Evolutionary conservation across 305 asterid species (phyloP), one percentile per base, ranked within the genome.

Genomic region (Fraxinus albicans): DNA sequence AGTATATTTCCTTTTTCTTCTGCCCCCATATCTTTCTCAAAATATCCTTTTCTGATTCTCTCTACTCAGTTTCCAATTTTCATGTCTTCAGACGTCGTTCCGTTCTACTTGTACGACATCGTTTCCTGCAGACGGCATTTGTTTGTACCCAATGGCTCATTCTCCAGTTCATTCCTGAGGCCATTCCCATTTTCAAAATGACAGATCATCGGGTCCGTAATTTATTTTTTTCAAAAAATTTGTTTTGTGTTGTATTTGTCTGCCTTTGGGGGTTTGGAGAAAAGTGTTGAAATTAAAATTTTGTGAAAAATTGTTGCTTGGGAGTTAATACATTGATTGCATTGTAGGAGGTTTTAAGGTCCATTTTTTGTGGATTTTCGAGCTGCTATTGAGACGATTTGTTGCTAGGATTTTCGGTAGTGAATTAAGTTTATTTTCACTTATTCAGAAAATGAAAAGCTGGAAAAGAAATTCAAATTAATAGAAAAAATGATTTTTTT

Each of bases 201-300:
- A 89, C 90, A 85, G 93, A 89, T 90, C 95, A 83, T 35, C 88
- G 90, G 94, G 97, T 93, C 53, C 79, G 69, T 44, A 6, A 77
- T 40, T 76, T 25, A 1, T 13, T 55, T 35, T n/a, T 38, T 58
- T 76, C 38, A 34, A 35, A 63, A 40, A 3, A 3, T 1, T 70
- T 15, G 2, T 19, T 47, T 47, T 15, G 29, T 73, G 34, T 55
- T 25, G 7, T 33, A 50, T 53, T 76, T 10, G 25, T 17, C 60
- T 74, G 44, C 36, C 2, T 76, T 82, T 19, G 12, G 31, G 3
- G 13, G 21, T 73, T 33, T 70, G 58, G 58, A 17, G 65, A 78
- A 34, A 76, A 44, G 4, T 76, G 21, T 36, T 76, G 27, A 76
- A 35, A 76, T 38, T 15, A 47, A 47, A 47, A 47, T 47, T 47